Percentiles rank a stretch among this genome's conserved stretches.
Evolutionary conservation across 2,329 filamentous ascomycete species (phyloP).

Genomic region (Fusarium tuaranense): DNA sequence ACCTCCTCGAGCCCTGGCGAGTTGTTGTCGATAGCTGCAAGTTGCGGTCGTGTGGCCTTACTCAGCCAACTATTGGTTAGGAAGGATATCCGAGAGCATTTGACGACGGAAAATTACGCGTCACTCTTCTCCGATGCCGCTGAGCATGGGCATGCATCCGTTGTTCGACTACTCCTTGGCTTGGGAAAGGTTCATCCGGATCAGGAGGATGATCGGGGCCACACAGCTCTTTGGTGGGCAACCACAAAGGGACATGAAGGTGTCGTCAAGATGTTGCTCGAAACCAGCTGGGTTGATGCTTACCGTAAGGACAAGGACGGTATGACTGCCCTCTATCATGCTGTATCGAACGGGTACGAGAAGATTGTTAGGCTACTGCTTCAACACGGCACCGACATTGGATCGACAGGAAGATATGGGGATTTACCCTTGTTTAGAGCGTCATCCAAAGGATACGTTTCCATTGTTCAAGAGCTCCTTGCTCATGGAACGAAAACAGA

Average conservation of each 20-base stretch:
- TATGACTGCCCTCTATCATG: neutral
- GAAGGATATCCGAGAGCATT: neutral
- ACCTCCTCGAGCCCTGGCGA: neutral
- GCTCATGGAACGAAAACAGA: neutral
- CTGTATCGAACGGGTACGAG: neutral
- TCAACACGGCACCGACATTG: neutral
- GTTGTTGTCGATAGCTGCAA: neutral
- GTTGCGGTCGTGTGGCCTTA: neutral
- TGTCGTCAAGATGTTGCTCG: neutral
- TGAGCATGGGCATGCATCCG: neutral
- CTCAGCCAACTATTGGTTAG: neutral
- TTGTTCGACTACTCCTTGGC: neutral
- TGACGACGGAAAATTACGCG: neutral
- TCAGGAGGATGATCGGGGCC: neutral
- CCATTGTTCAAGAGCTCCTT: neutral
- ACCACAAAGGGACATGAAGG: neutral
- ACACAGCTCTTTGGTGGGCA: neutral
- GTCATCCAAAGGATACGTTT: neutral
- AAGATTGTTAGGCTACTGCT: neutral
- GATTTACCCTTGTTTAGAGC: neutral
- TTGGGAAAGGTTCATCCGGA: neutral
- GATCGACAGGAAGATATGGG: neutral
- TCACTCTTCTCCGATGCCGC: neutral
- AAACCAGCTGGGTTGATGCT: neutral
- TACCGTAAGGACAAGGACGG: neutral